phyloP scores from a whole-genome alignment of 2,329 filamentous ascomycete genomes.

The Botrytis squamosa region DNA sequence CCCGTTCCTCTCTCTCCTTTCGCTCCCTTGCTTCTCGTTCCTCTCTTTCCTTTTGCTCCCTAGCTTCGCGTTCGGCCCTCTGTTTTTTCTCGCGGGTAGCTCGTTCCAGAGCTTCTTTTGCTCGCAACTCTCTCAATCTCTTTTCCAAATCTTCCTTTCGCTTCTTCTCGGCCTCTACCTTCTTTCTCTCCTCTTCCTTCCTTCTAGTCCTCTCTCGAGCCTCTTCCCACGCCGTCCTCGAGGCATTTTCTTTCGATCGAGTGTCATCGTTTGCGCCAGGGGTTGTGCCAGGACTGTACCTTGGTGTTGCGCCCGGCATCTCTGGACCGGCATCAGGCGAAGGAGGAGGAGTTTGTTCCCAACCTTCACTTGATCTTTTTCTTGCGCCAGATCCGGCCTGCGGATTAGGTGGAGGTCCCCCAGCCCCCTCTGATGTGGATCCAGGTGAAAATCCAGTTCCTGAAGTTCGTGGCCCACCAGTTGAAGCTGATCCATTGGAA shows the following conservation, averaged over 20 bases:
- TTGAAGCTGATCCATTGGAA: slow-evolving; percentile 32
- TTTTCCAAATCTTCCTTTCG: slow-evolving; percentile 56
- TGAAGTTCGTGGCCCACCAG: slow-evolving; percentile 22
- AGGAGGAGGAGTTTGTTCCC: slow-evolving; percentile 20
- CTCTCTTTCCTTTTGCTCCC: slow-evolving; percentile 42
- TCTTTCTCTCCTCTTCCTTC: slow-evolving; percentile 67
- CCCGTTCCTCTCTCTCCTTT: slow-evolving; percentile 44
- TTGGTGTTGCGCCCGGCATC: slow-evolving; percentile 12
- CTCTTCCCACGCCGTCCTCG: slow-evolving; percentile 63
- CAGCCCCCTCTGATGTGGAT: slow-evolving; percentile 15
- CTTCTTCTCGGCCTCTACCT: slow-evolving; percentile 59
- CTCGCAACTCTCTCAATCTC: slow-evolving; percentile 54
- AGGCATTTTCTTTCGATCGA: slow-evolving; percentile 29
- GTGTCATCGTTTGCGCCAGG: slow-evolving; percentile 25
- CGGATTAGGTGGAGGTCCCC: slow-evolving; percentile 27
- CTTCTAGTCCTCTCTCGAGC: slow-evolving; percentile 64
- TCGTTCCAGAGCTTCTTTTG: slow-evolving; percentile 51
- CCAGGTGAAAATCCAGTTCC: slow-evolving; percentile 17
- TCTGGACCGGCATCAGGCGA: slow-evolving; percentile 24
- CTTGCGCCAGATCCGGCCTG: slow-evolving; percentile 21
- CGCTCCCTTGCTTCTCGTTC: slow-evolving; percentile 54
- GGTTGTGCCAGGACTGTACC: slow-evolving; percentile 1
- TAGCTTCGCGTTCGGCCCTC: slow-evolving; percentile 37
- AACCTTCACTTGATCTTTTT: slow-evolving; percentile 15
- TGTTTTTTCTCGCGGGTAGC: slow-evolving; percentile 44